phyloP scores from a whole-genome alignment of 2,329 filamentous ascomycete species.

The Trichoderma koningiopsis region DNA sequence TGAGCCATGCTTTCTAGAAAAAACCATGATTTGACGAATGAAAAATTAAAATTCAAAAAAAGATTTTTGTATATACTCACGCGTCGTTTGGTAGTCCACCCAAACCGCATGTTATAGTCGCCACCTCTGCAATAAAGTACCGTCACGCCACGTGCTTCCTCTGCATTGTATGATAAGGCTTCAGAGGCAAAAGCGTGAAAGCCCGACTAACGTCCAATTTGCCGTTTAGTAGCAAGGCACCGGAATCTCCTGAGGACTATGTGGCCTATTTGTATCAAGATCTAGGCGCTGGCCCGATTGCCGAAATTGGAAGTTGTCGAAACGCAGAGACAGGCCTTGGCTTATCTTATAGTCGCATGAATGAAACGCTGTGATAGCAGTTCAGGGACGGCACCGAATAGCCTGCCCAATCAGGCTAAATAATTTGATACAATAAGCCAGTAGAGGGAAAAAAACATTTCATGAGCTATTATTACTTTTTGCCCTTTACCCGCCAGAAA shows the following conservation, averaged over 20 bases:
- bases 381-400: neutral
- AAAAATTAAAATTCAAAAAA: too few relatives aligned
- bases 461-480: neutral
- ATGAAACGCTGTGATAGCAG: neutral
- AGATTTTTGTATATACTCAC: too few relatives aligned
- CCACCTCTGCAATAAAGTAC: neutral
- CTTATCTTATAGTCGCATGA: neutral
- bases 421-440: neutral
- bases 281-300: neutral
- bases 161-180: neutral
- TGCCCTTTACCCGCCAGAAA: neutral
- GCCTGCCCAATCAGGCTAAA: slow-evolving; percentile 22
- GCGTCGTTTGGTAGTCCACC: too few relatives aligned
- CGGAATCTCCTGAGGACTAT: neutral
- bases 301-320: neutral
- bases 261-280: neutral
- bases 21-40: too few relatives aligned
- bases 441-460: neutral
- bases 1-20: too few relatives aligned
- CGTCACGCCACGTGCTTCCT: neutral
- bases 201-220: neutral
- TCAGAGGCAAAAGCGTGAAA: neutral
- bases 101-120: too few relatives aligned
- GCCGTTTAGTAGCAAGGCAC: neutral
- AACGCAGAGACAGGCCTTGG: neutral